phyloP scores from a whole-genome alignment of 805 yeast genomes.

The Yamadazyma paraphyllophila region DNA sequence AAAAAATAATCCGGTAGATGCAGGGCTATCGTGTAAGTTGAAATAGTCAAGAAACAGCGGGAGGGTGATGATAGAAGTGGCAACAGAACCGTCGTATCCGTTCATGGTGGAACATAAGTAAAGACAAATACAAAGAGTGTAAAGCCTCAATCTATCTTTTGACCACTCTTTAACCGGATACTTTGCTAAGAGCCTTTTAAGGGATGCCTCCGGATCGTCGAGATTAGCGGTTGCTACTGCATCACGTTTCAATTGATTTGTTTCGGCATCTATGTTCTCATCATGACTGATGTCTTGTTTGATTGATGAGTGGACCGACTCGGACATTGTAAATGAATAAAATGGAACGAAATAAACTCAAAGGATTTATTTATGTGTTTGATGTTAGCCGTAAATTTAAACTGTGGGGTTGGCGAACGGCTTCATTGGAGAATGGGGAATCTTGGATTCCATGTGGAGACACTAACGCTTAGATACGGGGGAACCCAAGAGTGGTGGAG shows the following conservation, averaged over 20 bases:
- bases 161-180: slow-evolving; percentile 15
- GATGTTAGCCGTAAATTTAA: too few relatives aligned
- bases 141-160: slow-evolving; percentile 10
- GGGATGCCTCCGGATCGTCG: slow-evolving; percentile 8
- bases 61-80: slow-evolving; percentile 22
- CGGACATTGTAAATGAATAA: not conserved
- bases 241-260: not conserved
- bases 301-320: slow-evolving; percentile 1
- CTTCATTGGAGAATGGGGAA: too few relatives aligned
- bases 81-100: slow-evolving; percentile 45
- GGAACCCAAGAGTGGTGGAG: too few relatives aligned
- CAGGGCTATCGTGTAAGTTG: slow-evolving; percentile 23
- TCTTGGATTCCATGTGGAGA: too few relatives aligned
- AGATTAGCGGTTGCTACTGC: slow-evolving; percentile 4
- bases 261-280: not conserved
- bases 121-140: slow-evolving; percentile 13
- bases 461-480: too few relatives aligned
- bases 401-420: too few relatives aligned
- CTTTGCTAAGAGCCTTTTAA: slow-evolving; percentile 7
- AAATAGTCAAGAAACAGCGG: slow-evolving; percentile 16
- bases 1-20: slow-evolving; percentile 38
- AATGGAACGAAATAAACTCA: too few relatives aligned
- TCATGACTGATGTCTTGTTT: slow-evolving; percentile 5
- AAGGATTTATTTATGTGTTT: too few relatives aligned
- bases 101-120: slow-evolving; percentile 41